Evolutionary conservation across 1,139 yeast genomes (phyloP).

Genomic region (Hanseniaspora uvarum): DNA sequence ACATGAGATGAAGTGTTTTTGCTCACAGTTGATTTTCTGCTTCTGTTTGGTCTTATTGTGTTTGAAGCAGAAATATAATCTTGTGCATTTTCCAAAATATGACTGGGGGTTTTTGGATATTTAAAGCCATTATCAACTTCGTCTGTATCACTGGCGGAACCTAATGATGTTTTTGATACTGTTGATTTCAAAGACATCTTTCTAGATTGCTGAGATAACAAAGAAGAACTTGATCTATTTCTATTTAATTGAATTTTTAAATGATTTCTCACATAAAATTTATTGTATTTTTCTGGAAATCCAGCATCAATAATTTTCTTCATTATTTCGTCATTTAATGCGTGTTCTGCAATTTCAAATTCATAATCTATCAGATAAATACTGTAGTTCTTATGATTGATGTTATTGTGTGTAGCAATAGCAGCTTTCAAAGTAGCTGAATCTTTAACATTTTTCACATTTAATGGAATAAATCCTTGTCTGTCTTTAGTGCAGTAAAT

Average conservation of each 20-base stretch:
- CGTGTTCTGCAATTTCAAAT: conserved; percentile 50
- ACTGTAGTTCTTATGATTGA: conserved; percentile 38
- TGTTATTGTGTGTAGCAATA: conserved; percentile 36
- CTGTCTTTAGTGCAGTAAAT: conserved; percentile 57
- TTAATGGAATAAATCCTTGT: conserved; percentile 41
- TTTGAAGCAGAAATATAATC: not conserved
- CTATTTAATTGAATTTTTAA: conserved; percentile 16
- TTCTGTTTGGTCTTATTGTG: not conserved
- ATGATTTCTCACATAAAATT: conserved; percentile 39
- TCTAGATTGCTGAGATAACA: conserved; percentile 20
- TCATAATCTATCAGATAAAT: conserved; percentile 67
- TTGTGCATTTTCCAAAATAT: conserved; percentile 24
- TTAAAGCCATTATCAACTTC: conserved; percentile 25
- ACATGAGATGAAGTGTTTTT: not conserved
- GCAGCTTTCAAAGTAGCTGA: conserved; percentile 34
- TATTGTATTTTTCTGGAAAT: conserved; percentile 34
- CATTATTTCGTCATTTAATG: conserved; percentile 42
- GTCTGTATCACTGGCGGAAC: conserved; percentile 29
- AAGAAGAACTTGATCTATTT: conserved; percentile 15
- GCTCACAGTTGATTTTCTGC: conserved; percentile 1
- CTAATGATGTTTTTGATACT: conserved; percentile 24
- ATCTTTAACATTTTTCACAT: conserved; percentile 31
- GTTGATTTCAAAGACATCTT: conserved; percentile 28
- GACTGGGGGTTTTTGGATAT: conserved; percentile 31
- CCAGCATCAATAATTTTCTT: conserved; percentile 34